Evolutionary conservation across 106 monocot genomes (phyloP), one percentile per base, ranked within the genome.

Genomic region (Dioscorea zingiberensis): DNA sequence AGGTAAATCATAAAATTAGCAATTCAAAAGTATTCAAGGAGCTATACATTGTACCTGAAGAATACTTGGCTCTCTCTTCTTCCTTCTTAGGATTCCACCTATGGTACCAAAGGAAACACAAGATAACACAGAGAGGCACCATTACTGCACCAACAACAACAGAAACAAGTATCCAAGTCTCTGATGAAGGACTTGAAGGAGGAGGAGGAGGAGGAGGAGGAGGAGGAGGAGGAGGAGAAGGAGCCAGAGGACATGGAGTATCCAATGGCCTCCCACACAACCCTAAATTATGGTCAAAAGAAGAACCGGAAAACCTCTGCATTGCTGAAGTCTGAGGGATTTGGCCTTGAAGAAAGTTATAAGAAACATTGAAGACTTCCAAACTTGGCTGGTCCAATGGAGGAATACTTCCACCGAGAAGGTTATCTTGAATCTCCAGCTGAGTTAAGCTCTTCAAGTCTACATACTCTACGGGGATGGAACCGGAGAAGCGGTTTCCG

Each of bases 351-450:
- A 85, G 71, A 29, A 81, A 78, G 57, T 85, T 85, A 53, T 77
- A 68, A 0, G 85, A 85, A 3, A 81, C 85, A 44, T 85, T 74
- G 71, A 85, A 78, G 22, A 21, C 57, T 24, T 11, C 21, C 63
- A 85, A 48, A 7, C 48, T 69, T 1, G 27, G 55, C 26, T 85
- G 85, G 14, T 74, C 59, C 58, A 85, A 81, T 3, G 74, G 32
- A 2, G 85, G 85, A 17, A 85, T 67, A 11, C 60, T 65, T 7
- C 85, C 85, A 18, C 48, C 64, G 19, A 81, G 57, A 61, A 81
- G 66, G 51, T 85, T 81, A 27, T 81, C 64, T 32, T 81, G 74
- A 38, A 85, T 71, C 27, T 81, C 38, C 51, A 85, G 71, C 49
- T 32, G n/a, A 0, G 58, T 30, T 3, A 85, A 59, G 1, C n/a